A percentile compares a stretch with the other conserved stretches of the same genome.
These are phyloP conservation scores for Hypoxylon intermedium DNA, from an alignment of 495 filamentous ascomycete species.

Conservation along the genomic window DNA sequence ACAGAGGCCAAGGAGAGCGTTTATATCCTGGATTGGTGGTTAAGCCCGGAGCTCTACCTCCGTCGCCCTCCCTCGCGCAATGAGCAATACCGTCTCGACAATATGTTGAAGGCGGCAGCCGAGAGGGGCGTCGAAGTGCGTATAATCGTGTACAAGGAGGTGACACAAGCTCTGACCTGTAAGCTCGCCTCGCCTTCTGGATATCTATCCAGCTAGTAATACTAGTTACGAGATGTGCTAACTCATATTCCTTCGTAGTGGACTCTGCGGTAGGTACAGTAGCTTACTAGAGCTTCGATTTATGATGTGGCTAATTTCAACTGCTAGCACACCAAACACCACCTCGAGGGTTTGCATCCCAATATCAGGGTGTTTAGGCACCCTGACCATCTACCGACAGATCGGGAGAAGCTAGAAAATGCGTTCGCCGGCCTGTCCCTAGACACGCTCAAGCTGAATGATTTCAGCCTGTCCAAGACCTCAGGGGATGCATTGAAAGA, in stretches of 20 bases:
- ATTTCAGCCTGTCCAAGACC: conserved; percentile 61
- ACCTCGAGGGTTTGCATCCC: conserved; percentile 76
- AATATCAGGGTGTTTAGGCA: conserved; percentile 94
- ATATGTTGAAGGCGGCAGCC: conserved; percentile 86
- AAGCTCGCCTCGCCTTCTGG: conserved; percentile 51
- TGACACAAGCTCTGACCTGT: conserved; percentile 84
- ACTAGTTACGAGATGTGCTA: not conserved
- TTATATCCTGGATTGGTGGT: conserved; percentile 96
- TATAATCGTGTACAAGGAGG: conserved; percentile 96
- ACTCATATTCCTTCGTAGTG: conserved; percentile 56
- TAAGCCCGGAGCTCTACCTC: conserved; percentile 88
- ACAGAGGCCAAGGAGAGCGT: conserved; percentile 78
- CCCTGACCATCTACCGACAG: conserved; percentile 83
- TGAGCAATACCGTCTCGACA: conserved; percentile 85
- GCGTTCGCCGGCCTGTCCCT: conserved; percentile 58
- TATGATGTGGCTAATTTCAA: conserved; percentile 12
- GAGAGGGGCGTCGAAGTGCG: conserved; percentile 86
- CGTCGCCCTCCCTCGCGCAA: conserved; percentile 83
- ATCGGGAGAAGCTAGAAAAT: conserved; percentile 34
- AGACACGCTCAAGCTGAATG: conserved; percentile 55
- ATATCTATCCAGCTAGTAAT: conserved; percentile 2
- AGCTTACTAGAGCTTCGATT: not conserved
- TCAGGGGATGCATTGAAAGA: conserved; percentile 72
- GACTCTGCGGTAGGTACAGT: conserved; percentile 65
- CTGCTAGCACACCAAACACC: conserved; percentile 78